These are phyloP conservation scores for Nakazawaea sp. DNA, from an alignment of 805 yeast genomes.

Conservation along the genomic window DNA sequence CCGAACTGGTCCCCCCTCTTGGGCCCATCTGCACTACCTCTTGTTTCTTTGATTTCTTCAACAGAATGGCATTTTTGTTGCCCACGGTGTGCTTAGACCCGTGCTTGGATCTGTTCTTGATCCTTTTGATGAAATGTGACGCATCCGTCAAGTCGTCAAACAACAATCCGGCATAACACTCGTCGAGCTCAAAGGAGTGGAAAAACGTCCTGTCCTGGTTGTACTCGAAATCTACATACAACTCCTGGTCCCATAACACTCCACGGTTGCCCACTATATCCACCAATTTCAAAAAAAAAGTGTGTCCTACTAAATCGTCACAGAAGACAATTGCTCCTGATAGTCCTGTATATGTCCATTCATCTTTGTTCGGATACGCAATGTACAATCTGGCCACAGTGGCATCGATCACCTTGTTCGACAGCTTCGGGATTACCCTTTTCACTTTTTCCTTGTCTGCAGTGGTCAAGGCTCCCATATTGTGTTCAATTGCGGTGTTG, in stretches of 20 bases:
- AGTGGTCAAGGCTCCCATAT: slow-evolving; percentile 32
- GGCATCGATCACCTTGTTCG: slow-evolving; percentile 85
- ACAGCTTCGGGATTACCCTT: slow-evolving; percentile 79
- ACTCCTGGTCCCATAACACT: slow-evolving; percentile 95
- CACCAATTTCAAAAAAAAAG: slow-evolving; percentile 83
- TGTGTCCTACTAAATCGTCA: slow-evolving; percentile 91
- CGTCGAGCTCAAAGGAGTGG: slow-evolving; percentile 91
- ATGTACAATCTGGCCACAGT: slow-evolving; percentile 85
- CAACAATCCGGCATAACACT: slow-evolving; percentile 76
- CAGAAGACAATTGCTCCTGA: slow-evolving; percentile 83
- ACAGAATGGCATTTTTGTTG: slow-evolving; percentile 83
- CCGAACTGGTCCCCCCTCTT: slow-evolving; percentile 44
- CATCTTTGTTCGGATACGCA: slow-evolving; percentile 75
- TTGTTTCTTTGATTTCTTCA: slow-evolving; percentile 43
- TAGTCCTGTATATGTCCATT: slow-evolving; percentile 86
- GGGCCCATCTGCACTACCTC: slow-evolving; percentile 44
- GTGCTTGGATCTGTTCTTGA: slow-evolving; percentile 67
- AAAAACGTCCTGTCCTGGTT: slow-evolving; percentile 92
- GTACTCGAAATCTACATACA: slow-evolving; percentile 82
- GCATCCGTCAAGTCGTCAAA: slow-evolving; percentile 91
- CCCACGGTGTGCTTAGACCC: slow-evolving; percentile 81
- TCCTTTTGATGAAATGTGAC: slow-evolving; percentile 73
- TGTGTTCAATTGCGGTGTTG: too few relatives aligned
- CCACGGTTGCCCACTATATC: slow-evolving; percentile 81
- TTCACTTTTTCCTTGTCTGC: slow-evolving; percentile 86